A percentile compares a stretch with the other conserved stretches of the same genome.
phyloP scores from a whole-genome alignment of 139 green algal genomes.

The Dunaliella primolecta region DNA sequence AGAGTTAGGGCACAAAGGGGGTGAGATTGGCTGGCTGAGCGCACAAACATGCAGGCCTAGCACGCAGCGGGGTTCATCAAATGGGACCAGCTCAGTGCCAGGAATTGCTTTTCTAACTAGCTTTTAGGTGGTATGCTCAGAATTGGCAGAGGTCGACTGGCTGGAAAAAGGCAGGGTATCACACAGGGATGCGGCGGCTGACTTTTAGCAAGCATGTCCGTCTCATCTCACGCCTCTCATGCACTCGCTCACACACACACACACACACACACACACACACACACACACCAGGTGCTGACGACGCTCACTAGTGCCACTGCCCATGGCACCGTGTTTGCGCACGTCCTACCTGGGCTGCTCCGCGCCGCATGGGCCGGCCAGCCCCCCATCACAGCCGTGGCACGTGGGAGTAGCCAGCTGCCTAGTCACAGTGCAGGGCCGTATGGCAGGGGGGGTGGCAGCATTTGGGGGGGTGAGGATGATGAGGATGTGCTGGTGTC shows the following conservation, averaged over 20 bases:
- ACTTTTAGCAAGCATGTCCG: neutral
- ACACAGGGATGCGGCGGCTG: neutral
- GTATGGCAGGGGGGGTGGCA: no score
- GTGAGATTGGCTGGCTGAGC: neutral
- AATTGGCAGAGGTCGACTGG: neutral
- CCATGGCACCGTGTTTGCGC: conserved; percentile 1
- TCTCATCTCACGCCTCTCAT: neutral
- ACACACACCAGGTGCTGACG: neutral
- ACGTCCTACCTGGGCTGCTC: neutral
- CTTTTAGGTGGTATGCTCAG: neutral
- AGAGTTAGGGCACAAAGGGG: neutral
- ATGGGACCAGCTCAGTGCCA: neutral
- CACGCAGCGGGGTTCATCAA: neutral
- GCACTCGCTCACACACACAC: neutral
- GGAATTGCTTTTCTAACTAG: neutral
- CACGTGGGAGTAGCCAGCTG: no score
- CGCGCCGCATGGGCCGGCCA: neutral
- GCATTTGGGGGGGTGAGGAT: no score
- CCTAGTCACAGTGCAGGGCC: no score
- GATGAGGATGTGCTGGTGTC: no score
- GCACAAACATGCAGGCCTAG: neutral
- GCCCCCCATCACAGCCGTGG: neutral
- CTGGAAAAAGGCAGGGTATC: neutral
- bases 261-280: neutral
- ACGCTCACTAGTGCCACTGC: neutral